Evolutionary conservation across 495 filamentous ascomycete species (phyloP), one percentile per base, ranked within the genome.

Genomic region (Hypoxylon lienhwacheense): DNA sequence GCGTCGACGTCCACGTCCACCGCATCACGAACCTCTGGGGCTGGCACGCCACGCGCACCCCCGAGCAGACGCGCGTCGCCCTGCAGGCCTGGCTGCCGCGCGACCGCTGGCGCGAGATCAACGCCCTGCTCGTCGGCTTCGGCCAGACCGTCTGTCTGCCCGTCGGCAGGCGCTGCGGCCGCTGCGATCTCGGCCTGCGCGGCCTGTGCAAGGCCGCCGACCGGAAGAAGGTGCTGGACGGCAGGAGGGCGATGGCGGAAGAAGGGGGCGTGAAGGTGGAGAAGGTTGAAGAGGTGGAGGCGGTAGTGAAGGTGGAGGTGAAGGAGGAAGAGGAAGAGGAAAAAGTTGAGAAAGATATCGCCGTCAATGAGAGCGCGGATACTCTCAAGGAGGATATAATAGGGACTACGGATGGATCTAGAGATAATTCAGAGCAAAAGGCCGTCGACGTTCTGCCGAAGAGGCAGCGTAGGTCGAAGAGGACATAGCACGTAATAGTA

Each of bases 11-110:
- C 24, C 82, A 85, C 59, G 82, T 85, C 7, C 82, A 97, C 69
- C 85, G 93, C 21, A 96, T 98, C 63, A 91, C 91, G 34, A 98
- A 98, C 73, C 73, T 96, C 19, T 97, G 92, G 93, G 87, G 88
- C 5, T 98, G 93, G 93, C 77, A 92, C 66, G 34, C 58, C 52
- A 91, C 89, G 0, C 88, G 84, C 58, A 86, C 71, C 5, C 92
- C 92, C 0, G 92, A 97, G 73, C 89, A 90, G 61, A 97, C 93
- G 20, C 78, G 93, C 25, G 64, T 73, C 29, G 82, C 85, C 25
- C 69, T 98, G 51, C 80, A 97, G 77, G 74, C 75, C 1, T 97
- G 92, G 91, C 71, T 97, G 53, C 91, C 92, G 5, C 77, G 71
- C 53, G 90, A 96, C 16, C 83, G 82, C 64, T 96, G 93, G 92